Evolutionary conservation across 345 rosid genomes (phyloP).

Genomic region (Populus tremula): DNA sequence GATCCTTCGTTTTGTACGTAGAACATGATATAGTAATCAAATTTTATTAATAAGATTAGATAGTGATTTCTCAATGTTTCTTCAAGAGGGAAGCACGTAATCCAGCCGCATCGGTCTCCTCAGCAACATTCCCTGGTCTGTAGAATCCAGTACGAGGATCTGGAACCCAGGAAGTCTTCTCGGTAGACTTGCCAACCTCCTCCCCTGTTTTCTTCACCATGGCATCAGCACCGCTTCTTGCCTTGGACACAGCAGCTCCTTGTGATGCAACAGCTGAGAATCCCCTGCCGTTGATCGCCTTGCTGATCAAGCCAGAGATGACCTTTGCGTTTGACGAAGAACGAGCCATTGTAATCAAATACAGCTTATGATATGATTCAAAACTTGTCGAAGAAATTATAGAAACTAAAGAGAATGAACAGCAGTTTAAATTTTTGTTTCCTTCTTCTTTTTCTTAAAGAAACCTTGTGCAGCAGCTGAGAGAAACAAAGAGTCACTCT

Average conservation of each 20-base stretch:
- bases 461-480: slow-evolving; percentile 7
- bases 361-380: neutral
- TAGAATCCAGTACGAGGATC: slow-evolving; percentile 83
- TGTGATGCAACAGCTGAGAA: slow-evolving; percentile 14
- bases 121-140: slow-evolving; percentile 64
- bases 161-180: slow-evolving; percentile 71
- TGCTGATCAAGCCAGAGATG: slow-evolving; percentile 9
- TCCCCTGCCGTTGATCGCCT: slow-evolving; percentile 14
- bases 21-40: neutral
- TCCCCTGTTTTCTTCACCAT: slow-evolving; percentile 48
- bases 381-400: neutral
- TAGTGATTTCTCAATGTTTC: slow-evolving; percentile 25
- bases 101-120: slow-evolving; percentile 67
- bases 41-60: neutral
- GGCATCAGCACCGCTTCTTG: slow-evolving; percentile 17
- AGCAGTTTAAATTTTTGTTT: neutral
- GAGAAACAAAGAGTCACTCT: neutral
- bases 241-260: slow-evolving; percentile 21
- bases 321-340: slow-evolving; percentile 19
- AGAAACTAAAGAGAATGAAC: neutral
- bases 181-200: slow-evolving; percentile 39
- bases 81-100: slow-evolving; percentile 61
- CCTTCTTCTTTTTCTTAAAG: too few species aligned
- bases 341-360: slow-evolving; percentile 15
- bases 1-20: neutral